Percentiles rank a stretch among this genome's conserved stretches.
These are phyloP conservation scores for Acephala macrosclerotiorum DNA, from an alignment of 2,329 filamentous ascomycete genomes.

Conservation along the genomic window DNA sequence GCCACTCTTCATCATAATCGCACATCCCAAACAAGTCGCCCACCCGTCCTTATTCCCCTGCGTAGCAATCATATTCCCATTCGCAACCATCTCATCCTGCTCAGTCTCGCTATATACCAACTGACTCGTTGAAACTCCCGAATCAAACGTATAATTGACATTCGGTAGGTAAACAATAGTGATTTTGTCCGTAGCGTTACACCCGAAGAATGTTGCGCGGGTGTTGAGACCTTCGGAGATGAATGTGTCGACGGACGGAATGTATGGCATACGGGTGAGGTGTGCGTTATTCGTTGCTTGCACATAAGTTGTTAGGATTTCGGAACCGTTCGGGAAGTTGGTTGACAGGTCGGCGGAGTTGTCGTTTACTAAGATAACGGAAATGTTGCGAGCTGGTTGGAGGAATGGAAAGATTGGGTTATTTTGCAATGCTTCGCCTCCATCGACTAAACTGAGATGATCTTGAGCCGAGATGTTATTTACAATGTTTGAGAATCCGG, in stretches of 20 bases:
- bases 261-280: constrained; percentile 51
- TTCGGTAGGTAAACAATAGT: constrained; percentile 50
- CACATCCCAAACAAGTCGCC: constrained; percentile 52
- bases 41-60: constrained; percentile 46
- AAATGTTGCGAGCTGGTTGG: constrained; percentile 58
- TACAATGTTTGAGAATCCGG: constrained; percentile 45
- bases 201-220: constrained; percentile 52
- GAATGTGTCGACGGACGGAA: constrained; percentile 47
- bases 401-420: constrained; percentile 57
- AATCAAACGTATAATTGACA: constrained; percentile 46
- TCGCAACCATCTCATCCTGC: constrained; percentile 49
- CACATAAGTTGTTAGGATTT: constrained; percentile 45
- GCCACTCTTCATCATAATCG: constrained; percentile 46
- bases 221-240: constrained; percentile 43
- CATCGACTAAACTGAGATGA: constrained; percentile 52
- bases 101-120: constrained; percentile 47
- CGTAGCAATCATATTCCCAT: constrained; percentile 48
- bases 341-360: constrained; percentile 64
- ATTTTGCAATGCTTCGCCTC: constrained; percentile 53
- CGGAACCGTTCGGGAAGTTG: constrained; percentile 53
- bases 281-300: constrained; percentile 29
- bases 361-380: constrained; percentile 71
- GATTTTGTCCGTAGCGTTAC: constrained; percentile 40
- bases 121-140: constrained; percentile 42
- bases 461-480: constrained; percentile 47